These are phyloP conservation scores for Cucumis cinereus DNA, from an alignment of 306 rosid species.

Conservation along the genomic window DNA sequence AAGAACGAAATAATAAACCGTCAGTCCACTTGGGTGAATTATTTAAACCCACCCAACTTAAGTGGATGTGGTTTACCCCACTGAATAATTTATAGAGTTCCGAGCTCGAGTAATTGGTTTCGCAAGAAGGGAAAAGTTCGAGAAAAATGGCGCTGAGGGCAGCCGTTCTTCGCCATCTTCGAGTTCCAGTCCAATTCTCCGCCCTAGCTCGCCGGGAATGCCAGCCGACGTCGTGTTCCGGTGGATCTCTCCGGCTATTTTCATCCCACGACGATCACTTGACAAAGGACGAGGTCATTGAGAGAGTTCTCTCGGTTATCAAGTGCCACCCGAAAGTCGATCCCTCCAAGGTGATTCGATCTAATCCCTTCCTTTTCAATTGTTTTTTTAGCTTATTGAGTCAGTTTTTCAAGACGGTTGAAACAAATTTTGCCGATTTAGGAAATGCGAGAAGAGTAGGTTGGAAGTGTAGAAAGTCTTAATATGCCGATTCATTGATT, in stretches of 20 bases:
- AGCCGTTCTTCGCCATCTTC: conserved; percentile 75
- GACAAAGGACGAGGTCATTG: conserved; percentile 50
- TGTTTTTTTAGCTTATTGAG: not conserved
- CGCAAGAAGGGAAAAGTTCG: conserved; percentile 1
- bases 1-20: too few species aligned
- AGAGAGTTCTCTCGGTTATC: conserved; percentile 78
- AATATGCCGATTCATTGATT: not conserved
- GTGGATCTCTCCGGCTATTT: conserved; percentile 34
- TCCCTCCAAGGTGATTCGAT: conserved; percentile 54
- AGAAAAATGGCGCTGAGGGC: conserved; percentile 63
- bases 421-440: not conserved
- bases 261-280: conserved; percentile 78
- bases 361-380: not conserved
- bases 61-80: too few species aligned
- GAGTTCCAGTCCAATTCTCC: conserved; percentile 38
- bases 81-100: not conserved
- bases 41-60: too few species aligned
- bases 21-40: too few species aligned
- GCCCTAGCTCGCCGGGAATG: conserved; percentile 16
- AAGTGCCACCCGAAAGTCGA: conserved; percentile 87
- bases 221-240: not conserved
- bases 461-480: not conserved
- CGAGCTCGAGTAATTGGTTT: not conserved
- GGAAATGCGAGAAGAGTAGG: not conserved
- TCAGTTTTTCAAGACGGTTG: not conserved